phyloP scores from a whole-genome alignment of 108 stramenopile species.

The Seminavis robusta region DNA sequence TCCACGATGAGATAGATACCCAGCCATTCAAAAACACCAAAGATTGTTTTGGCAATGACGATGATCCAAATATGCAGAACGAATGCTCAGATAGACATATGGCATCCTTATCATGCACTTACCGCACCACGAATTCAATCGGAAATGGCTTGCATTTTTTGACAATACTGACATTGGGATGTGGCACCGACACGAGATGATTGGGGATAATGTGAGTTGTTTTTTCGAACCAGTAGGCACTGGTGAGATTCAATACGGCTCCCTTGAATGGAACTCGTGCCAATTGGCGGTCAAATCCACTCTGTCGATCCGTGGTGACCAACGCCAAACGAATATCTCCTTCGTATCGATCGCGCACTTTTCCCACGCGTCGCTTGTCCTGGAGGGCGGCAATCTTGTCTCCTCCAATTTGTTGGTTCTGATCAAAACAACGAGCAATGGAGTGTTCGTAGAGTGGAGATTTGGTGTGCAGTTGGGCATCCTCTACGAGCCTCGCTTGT shows the following conservation, averaged over 20 bases:
- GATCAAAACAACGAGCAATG: conserved; percentile 41
- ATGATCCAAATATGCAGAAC: not conserved
- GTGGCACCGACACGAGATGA: conserved; percentile 87
- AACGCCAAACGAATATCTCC: conserved; percentile 69
- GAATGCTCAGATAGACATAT: not conserved
- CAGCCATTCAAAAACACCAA: conserved; percentile 17
- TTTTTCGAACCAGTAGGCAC: conserved; percentile 94
- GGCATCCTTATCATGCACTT: conserved; percentile 9
- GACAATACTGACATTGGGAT: conserved; percentile 92
- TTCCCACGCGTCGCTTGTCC: conserved; percentile 44
- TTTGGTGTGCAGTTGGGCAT: conserved; percentile 42
- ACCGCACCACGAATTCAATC: conserved; percentile 96
- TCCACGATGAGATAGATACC: not conserved
- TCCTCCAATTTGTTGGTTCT: conserved; percentile 40
- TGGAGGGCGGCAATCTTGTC: conserved; percentile 19
- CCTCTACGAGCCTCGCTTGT: conserved; percentile 36
- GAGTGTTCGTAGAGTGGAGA: conserved; percentile 24
- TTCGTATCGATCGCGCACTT: conserved; percentile 82
- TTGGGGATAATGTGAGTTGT: conserved; percentile 91
- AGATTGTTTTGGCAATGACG: too few species aligned
- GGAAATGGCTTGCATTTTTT: conserved; percentile 94
- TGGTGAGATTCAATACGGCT: conserved; percentile 90
- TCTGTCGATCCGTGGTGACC: conserved; percentile 97
- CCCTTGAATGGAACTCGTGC: conserved; percentile 97
- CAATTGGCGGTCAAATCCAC: conserved; percentile 96